A percentile compares a stretch with the other conserved stretches of the same genome.
Conservation (phyloP, 164 flowering plant genomes). For the Litsea cubeba region DNA sequence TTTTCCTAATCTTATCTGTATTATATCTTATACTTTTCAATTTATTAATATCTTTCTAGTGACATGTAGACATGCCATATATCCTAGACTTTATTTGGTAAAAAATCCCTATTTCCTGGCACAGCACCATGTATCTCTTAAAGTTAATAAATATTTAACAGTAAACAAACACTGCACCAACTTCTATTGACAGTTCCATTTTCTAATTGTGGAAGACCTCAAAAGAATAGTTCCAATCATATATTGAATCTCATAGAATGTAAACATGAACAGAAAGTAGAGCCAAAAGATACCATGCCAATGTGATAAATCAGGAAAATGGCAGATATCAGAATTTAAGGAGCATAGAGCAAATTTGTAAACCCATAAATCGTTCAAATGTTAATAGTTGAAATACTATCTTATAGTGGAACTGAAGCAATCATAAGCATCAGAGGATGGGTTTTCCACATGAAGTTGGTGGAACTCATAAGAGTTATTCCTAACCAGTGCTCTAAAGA, state of each 20-base stretch:
- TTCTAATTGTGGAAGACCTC: no score
- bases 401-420: neutral
- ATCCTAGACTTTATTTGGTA: neutral
- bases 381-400: neutral
- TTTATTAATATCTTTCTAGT: neutral
- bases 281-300: neutral
- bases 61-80: neutral
- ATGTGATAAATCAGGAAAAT: neutral
- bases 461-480: neutral
- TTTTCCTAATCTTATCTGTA: neutral
- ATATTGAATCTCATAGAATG: neutral
- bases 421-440: neutral
- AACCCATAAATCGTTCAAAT: neutral
- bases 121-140: no score
- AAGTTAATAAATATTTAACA: no score
- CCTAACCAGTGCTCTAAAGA: neutral
- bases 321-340: neutral
- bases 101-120: neutral
- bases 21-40: neutral
- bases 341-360: neutral
- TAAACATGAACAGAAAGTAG: neutral
- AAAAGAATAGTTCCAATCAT: no score
- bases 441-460: neutral
- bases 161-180: no score
- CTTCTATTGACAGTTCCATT: no score